These are phyloP conservation scores for Ganoderma boninense DNA, from an alignment of 1,284 basidiomycete genomes.

Conservation along the genomic window DNA sequence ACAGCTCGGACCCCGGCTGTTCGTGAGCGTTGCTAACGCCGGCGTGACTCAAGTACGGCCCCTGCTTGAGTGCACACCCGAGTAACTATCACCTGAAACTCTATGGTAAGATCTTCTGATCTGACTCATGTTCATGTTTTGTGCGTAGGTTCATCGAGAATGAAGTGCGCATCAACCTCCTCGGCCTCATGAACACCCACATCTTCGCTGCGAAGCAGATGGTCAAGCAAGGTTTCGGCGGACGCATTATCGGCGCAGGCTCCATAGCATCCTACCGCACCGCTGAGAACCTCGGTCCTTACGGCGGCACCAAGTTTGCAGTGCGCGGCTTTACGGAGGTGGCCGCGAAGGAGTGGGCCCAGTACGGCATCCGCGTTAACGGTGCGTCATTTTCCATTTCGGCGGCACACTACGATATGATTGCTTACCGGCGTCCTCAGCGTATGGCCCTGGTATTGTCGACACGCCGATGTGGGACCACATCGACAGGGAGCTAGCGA, in stretches of 20 bases:
- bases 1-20: conserved; percentile 43
- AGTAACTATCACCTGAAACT: conserved; percentile 32
- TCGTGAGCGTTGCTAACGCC: conserved; percentile 51
- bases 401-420: too few relatives aligned
- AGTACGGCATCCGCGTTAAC: conserved; percentile 45
- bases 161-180: conserved; percentile 44
- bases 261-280: conserved; percentile 46
- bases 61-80: conserved; percentile 43
- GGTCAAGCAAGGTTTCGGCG: conserved; percentile 51
- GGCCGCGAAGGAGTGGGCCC: conserved; percentile 47
- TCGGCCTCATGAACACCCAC: conserved; percentile 46
- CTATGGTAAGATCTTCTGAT: background rate
- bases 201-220: conserved; percentile 51
- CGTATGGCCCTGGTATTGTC: conserved; percentile 46
- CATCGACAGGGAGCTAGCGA: conserved; percentile 44
- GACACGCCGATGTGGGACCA: conserved; percentile 49
- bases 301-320: conserved; percentile 52
- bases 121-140: background rate
- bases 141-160: conserved; percentile 44
- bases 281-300: conserved; percentile 44
- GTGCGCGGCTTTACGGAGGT: conserved; percentile 50
- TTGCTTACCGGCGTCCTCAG: conserved; percentile 22
- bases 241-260: conserved; percentile 50
- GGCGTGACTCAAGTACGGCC: conserved; percentile 46
- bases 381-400: conserved; percentile 29